Base-by-base conservation (phyloP, 164 flowering plant genomes). In the Stephania cephalantha region DNA sequence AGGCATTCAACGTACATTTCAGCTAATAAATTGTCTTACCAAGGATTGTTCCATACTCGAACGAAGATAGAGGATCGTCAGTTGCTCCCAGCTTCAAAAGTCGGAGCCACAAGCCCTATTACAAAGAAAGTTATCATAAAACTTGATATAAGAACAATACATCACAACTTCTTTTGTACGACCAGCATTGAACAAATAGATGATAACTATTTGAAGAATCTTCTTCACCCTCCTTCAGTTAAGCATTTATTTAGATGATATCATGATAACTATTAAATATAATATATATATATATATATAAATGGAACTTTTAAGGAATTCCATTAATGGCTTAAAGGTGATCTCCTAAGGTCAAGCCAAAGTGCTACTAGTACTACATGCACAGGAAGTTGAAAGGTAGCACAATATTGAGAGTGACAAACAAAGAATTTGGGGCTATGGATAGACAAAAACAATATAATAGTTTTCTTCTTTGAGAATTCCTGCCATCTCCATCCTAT, bases 11-110 rank as follows among this genome's bases (percentile, higher is more conserved):
- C 64, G 2, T n/a, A 58, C 5, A 58, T 58, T 58, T 58, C 20
- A 58, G 64, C 64, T 18, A 58, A 0, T 58, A 7, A 66, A 74
- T 11, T 29, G 29, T 50, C 82, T 77, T 90, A 95, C 99, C 99
- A 78, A 93, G 91, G 71, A 95, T 95, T 75, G 99, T 95, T 68
- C 97, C 99, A 85, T 94, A 91, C 80, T 96, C 99, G 85, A 96
- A 96, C 11, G 99, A 96, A 68, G 95, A 91, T 79, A 93, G 95
- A 79, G 99, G 99, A 88, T 95, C 99, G 75, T 96, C 99, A 74
- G 98, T 96, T 73, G 97, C 78, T 79, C 93, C 99, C 77, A 96
- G 78, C 83, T 92, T 94, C 83, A 96, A 80, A 75, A 96, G 94
- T 46, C 98, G 97, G 73, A 94, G 79, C 99, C 99, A 96, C 75